phyloP scores from a whole-genome alignment of 257 asterid genomes.

The Salvia splendens region DNA sequence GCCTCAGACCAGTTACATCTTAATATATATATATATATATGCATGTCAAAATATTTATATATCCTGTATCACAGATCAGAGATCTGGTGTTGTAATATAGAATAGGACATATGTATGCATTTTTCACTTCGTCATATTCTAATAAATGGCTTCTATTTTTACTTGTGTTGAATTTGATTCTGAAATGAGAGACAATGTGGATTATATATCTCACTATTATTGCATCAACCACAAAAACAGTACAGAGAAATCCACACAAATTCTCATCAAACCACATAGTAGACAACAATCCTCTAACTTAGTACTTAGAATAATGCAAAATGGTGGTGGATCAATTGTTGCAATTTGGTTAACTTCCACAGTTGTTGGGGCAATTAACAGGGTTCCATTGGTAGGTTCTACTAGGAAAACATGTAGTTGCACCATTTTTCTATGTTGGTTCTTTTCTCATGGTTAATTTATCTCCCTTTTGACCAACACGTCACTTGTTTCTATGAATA shows the following conservation, averaged over 20 bases:
- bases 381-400: constrained; percentile 77
- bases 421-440: no score
- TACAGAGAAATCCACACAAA: constrained; percentile 33
- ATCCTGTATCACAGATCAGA: constrained; percentile 51
- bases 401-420: no score
- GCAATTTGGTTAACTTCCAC: constrained; percentile 81
- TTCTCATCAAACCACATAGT: constrained; percentile 22
- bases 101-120: constrained; percentile 45
- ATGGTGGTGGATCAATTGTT: constrained; percentile 87
- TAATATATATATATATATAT: constrained; percentile 24
- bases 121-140: constrained; percentile 27
- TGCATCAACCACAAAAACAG: constrained; percentile 31
- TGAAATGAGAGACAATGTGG: neutral
- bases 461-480: no score
- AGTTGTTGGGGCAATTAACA: constrained; percentile 79
- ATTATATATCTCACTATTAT: constrained; percentile 31
- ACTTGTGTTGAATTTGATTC: neutral
- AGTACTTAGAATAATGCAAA: neutral
- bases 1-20: neutral
- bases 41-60: neutral
- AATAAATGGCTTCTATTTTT: constrained; percentile 35
- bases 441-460: no score
- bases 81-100: constrained; percentile 43
- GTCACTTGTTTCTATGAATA: no score
- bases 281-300: constrained; percentile 21